A percentile compares a stretch with the other conserved stretches of the same genome.
Evolutionary conservation across 2,329 filamentous ascomycete genomes (phyloP).

Genomic region (Westerdykella ornata): DNA sequence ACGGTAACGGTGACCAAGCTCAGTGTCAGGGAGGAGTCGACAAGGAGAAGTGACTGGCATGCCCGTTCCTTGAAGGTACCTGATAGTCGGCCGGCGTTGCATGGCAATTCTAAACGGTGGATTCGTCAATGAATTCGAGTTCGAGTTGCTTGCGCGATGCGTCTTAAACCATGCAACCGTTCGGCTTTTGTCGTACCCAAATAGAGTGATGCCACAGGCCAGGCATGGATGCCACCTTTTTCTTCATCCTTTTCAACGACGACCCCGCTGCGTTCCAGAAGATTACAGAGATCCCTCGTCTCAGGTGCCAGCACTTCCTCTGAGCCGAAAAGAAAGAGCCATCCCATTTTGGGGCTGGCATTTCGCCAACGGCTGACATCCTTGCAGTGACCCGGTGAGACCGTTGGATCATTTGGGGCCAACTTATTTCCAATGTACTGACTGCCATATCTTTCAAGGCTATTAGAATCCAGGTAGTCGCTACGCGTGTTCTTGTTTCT

Average conservation of each 20-base stretch:
- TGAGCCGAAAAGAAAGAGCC: conserved; percentile 64
- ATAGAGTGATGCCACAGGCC: conserved; percentile 65
- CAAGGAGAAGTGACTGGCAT: no score
- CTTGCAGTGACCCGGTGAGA: conserved; percentile 66
- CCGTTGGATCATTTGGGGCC: conserved; percentile 48
- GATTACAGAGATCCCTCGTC: conserved; percentile 53
- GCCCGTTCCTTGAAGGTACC: no score
- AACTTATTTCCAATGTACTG: conserved; percentile 57
- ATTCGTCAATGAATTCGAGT: no score
- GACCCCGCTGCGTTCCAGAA: conserved; percentile 50
- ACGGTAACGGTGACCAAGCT: no score
- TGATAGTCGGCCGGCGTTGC: no score
- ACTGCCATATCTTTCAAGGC: conserved; percentile 61
- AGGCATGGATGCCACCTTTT: conserved; percentile 66
- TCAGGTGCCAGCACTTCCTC: conserved; percentile 74
- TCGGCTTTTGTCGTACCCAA: conserved; percentile 44
- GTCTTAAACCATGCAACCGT: conserved; percentile 43
- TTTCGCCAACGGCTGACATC: conserved; percentile 60
- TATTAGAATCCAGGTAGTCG: conserved; percentile 65
- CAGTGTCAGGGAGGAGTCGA: no score
- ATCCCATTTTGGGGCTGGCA: conserved; percentile 60
- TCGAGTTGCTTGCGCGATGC: conserved; percentile 38
- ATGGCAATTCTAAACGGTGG: no score
- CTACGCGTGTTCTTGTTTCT: conserved; percentile 62
- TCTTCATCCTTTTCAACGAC: conserved; percentile 55